phyloP scores from a whole-genome alignment of 2,329 filamentous ascomycete genomes.

The Elsinoe perseae region DNA sequence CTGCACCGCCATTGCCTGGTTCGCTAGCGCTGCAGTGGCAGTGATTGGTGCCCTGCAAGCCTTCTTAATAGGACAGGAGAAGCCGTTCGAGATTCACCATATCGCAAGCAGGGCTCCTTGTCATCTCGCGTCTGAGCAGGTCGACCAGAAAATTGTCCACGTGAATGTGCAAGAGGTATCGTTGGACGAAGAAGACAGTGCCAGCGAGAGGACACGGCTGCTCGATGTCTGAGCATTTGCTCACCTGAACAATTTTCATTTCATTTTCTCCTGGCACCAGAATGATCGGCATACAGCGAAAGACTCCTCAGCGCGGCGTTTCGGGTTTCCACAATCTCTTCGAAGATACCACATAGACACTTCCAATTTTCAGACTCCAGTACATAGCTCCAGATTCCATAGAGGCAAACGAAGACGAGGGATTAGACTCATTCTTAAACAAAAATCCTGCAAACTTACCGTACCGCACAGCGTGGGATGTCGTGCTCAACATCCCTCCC shows the following conservation, averaged over 20 bases:
- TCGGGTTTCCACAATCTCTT: slow-evolving; percentile 1
- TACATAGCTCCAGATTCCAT: neutral
- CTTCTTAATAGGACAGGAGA: slow-evolving; percentile 47
- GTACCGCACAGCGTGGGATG: slow-evolving; percentile 7
- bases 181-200: neutral
- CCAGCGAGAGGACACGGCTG: neutral
- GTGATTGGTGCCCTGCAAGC: slow-evolving; percentile 49
- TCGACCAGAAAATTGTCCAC: slow-evolving; percentile 4
- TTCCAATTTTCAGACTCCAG: neutral
- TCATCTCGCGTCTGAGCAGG: slow-evolving; percentile 18
- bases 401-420: neutral
- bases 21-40: slow-evolving; percentile 50
- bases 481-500: neutral
- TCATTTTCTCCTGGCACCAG: neutral
- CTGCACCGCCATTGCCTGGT: slow-evolving; percentile 57
- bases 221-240: neutral
- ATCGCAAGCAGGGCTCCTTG: slow-evolving; percentile 23
- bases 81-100: slow-evolving; percentile 31
- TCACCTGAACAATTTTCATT: neutral
- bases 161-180: slow-evolving; percentile 1
- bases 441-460: neutral
- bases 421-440: slow-evolving; percentile 1
- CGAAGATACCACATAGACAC: slow-evolving; percentile 12
- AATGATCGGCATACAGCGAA: neutral
- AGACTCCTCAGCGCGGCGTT: slow-evolving; percentile 4